phyloP scores from a whole-genome alignment of 768 basidiomycete genomes.

The Rhodotorula babjevae region DNA sequence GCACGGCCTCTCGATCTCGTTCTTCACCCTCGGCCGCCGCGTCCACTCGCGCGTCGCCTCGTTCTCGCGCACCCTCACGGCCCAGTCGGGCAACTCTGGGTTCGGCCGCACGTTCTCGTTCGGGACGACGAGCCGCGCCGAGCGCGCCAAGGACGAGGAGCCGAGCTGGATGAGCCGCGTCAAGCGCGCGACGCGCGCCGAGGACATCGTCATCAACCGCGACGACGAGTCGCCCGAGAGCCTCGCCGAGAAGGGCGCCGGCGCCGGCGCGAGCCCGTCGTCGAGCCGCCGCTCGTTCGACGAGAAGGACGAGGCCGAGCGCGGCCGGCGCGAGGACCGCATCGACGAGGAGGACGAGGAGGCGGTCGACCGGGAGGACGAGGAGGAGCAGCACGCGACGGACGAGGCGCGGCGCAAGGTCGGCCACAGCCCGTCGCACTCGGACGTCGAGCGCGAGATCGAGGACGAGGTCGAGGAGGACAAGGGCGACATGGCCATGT shows the following conservation, averaged over 20 bases:
- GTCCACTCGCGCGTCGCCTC: constrained; percentile 94
- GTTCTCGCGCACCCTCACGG: constrained; percentile 44
- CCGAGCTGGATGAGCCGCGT: constrained; percentile 3
- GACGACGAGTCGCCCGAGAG: constrained; percentile 62
- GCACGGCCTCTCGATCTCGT: constrained; percentile 76
- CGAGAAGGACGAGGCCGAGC: not conserved
- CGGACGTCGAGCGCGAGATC: not conserved
- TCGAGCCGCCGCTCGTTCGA: not conserved
- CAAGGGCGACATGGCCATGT: constrained; percentile 25
- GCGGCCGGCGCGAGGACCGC: too few relatives aligned
- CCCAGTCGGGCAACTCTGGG: constrained; percentile 41
- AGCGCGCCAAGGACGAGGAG: constrained; percentile 1
- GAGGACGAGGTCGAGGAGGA: constrained; percentile 14
- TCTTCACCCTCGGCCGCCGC: constrained; percentile 83
- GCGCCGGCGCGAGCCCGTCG: not conserved
- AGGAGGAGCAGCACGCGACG: not conserved
- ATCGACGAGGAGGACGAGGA: not conserved
- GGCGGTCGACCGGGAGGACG: not conserved
- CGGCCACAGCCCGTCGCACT: not conserved
- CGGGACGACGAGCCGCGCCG: constrained; percentile 56
- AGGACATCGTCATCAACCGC: constrained; percentile 79
- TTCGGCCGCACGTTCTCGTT: constrained; percentile 31
- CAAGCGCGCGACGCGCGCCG: constrained; percentile 40
- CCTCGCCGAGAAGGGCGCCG: constrained; percentile 41
- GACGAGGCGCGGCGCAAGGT: not conserved